These are phyloP conservation scores for Globisporangium recalcitrans DNA, from an alignment of 352 stramenopile genomes.

Conservation along the genomic window DNA sequence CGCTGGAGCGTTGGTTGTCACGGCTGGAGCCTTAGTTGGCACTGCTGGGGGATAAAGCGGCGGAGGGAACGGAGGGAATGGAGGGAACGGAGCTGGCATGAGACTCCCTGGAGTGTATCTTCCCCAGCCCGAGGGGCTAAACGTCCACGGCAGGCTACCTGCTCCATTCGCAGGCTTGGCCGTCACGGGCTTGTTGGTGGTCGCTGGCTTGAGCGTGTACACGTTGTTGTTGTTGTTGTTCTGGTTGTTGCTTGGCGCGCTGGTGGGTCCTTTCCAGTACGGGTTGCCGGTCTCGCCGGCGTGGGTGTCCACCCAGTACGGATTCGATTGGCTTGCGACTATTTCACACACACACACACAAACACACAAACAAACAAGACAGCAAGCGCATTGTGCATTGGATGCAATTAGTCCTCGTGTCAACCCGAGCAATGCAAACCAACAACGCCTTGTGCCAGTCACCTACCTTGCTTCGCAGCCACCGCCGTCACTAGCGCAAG, in stretches of 20 bases:
- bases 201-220: neutral
- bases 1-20: neutral
- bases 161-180: neutral
- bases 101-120: slow-evolving; percentile 9
- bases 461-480: slow-evolving; percentile 2
- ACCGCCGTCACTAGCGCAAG: slow-evolving; percentile 1
- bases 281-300: slow-evolving; percentile 12
- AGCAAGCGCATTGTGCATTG: neutral
- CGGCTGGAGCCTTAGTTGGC: neutral
- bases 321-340: neutral
- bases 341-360: neutral
- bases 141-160: slow-evolving; percentile 9
- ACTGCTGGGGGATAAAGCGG: neutral
- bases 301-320: slow-evolving; percentile 14
- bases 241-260: neutral
- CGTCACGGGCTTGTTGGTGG: too few relatives aligned
- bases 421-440: neutral
- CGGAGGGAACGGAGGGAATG: neutral
- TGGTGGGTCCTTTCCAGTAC: slow-evolving; percentile 7
- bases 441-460: neutral
- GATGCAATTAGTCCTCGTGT: too few relatives aligned
- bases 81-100: neutral
- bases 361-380: neutral
- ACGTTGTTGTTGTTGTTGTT: slow-evolving; percentile 8
- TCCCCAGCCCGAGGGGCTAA: slow-evolving; percentile 11